Evolutionary conservation across 2,329 filamentous ascomycete species (phyloP).

Genomic region (Phialophora chinensis): DNA sequence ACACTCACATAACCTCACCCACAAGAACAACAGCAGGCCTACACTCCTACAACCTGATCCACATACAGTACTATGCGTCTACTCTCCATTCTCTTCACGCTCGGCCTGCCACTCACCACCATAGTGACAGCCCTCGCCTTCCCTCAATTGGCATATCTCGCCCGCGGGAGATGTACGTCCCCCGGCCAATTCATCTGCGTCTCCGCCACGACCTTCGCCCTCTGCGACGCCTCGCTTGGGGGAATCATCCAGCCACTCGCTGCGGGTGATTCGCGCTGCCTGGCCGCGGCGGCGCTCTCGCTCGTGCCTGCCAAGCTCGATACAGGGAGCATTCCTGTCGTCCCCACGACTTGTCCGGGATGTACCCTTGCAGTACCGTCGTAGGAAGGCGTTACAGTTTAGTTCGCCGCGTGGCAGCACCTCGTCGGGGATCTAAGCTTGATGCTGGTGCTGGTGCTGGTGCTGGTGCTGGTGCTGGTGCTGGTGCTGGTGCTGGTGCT

Average conservation of each 20-base stretch:
- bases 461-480: no score
- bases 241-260: constrained; percentile 22
- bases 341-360: not conserved
- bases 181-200: constrained; percentile 24
- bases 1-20: no score
- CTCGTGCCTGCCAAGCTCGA: not conserved
- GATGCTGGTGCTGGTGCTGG: no score
- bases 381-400: no score
- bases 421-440: no score
- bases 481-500: no score
- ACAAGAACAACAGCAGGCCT: no score
- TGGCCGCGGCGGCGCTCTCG: not conserved
- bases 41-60: no score
- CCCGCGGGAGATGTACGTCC: not conserved
- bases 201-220: constrained; percentile 14
- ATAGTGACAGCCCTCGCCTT: not conserved
- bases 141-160: not conserved
- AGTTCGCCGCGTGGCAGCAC: no score
- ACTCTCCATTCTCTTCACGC: not conserved
- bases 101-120: not conserved
- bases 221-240: constrained; percentile 19
- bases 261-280: constrained; percentile 19
- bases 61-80: not conserved
- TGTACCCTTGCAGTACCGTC: not conserved
- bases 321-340: not conserved